phyloP scores from a whole-genome alignment of 1,284 basidiomycete genomes.

The Boletus semigastroideus region DNA sequence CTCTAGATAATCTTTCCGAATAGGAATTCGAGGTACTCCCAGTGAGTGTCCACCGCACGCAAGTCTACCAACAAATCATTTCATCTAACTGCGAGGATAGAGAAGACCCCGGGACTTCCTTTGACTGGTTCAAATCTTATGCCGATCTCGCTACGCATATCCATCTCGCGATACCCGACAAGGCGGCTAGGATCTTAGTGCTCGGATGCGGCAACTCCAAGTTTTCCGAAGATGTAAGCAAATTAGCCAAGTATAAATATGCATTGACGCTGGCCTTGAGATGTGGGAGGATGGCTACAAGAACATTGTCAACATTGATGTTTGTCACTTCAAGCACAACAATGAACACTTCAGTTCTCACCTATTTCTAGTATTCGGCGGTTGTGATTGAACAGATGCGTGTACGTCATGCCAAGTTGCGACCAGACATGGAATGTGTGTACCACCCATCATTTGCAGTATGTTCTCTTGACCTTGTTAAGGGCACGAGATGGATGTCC shows the following conservation, averaged over 20 bases:
- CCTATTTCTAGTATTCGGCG: constrained; percentile 64
- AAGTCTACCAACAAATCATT: neutral
- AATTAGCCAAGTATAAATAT: neutral
- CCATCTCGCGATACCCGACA: constrained; percentile 62
- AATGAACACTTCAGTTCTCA: neutral
- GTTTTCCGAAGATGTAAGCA: constrained; percentile 68
- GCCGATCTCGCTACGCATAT: constrained; percentile 62
- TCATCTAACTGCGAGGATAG: constrained; percentile 34
- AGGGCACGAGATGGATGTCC: constrained; percentile 91
- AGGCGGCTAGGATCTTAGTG: constrained; percentile 73
- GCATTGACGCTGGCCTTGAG: constrained; percentile 36
- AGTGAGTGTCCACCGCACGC: constrained; percentile 15
- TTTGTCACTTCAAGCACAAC: constrained; percentile 34
- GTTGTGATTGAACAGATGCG: constrained; percentile 84
- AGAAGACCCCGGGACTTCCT: constrained; percentile 62
- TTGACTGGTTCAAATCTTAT: constrained; percentile 89
- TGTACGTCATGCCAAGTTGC: constrained; percentile 47
- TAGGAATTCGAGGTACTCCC: constrained; percentile 31
- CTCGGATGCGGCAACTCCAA: constrained; percentile 90
- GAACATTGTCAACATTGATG: constrained; percentile 84
- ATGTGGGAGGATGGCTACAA: constrained; percentile 91
- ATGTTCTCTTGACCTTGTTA: neutral
- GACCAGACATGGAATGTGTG: constrained; percentile 80
- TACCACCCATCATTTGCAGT: neutral
- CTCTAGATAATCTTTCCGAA: neutral